Base-by-base conservation (phyloP, 768 basidiomycete genomes). In the Russula griseocarnosa region DNA sequence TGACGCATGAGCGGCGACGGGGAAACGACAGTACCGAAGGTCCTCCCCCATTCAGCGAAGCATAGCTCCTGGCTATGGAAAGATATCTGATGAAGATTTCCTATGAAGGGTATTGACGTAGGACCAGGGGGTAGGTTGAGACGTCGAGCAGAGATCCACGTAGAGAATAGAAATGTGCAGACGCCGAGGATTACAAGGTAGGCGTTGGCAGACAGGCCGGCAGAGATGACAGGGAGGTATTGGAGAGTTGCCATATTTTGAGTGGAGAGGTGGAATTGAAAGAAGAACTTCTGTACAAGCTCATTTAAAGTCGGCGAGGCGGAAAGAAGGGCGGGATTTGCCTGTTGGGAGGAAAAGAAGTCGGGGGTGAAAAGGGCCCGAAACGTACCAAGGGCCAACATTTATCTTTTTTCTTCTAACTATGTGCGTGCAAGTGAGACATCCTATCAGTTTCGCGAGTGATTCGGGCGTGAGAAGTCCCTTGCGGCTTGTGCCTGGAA, bases 41-140 rank as follows among this genome's bases (percentile, higher is more conserved):
- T 49, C 54, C 63, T 65, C 18, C 67, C 67, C 74, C 74, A 75
- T 26, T 71, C 61, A 18, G 60, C 53, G 61, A 74, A 73, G 16
- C 66, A 63, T 53, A 61, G 50, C 50, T 73, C 69, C 42, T 72
- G 72, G 11, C 66, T 60, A 28, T 67, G 62, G 20, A 67, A 44
- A 3, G 71, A 70, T 18, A 75, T 60, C 46, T 74, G 71, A 46
- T 72, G 72, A 34, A 72, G 64, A 34, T 75, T 74, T 2, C 74
- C 74, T 30, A 75, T 63, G 30, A 75, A 57, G 0, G 74, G 74
- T n/a, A 73, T 58, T 11, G 69, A 63, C 5, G 5, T 63, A 20
- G 74, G 74, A 3, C 74, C 74, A 20, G 74, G 74, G 4, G 74
- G 74, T 7, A 70, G 51, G 22, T 42, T 56, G 26, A 58, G 34